Evolutionary conservation across 2,329 filamentous ascomycete genomes (phyloP).

Genomic region (Biscogniauxia mediterranea): DNA sequence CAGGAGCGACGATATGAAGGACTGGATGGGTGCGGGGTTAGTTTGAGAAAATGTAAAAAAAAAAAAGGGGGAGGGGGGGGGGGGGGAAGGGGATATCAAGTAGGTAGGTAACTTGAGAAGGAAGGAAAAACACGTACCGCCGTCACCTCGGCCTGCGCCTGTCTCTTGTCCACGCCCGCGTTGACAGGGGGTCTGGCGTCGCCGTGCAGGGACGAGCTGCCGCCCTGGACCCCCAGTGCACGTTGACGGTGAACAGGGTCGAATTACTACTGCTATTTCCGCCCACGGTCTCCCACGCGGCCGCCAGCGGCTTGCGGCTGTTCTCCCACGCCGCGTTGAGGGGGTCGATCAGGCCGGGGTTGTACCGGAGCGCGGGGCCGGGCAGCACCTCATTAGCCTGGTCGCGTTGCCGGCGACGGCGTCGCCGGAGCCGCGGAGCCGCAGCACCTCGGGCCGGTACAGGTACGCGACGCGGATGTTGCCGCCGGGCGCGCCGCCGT

Average conservation of each 20-base stretch:
- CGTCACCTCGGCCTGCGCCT: constrained; percentile 56
- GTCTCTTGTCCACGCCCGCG: constrained; percentile 56
- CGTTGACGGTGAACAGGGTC: constrained; percentile 68
- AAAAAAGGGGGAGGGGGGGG: not conserved
- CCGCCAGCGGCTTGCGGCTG: constrained; percentile 66
- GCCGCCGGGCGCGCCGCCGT: constrained; percentile 66
- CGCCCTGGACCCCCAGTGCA: constrained; percentile 66
- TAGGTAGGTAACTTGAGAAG: not conserved
- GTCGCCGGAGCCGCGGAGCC: constrained; percentile 52
- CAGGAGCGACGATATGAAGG: constrained; percentile 59
- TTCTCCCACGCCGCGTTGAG: constrained; percentile 55
- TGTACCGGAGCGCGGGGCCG: constrained; percentile 60
- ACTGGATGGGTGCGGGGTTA: constrained; percentile 23
- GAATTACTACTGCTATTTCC: too few relatives aligned
- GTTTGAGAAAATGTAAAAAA: not conserved
- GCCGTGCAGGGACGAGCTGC: constrained; percentile 62
- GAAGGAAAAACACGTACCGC: constrained; percentile 40
- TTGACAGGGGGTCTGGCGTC: constrained; percentile 67
- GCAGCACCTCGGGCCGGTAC: constrained; percentile 60
- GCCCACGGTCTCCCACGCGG: constrained; percentile 60
- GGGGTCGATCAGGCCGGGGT: constrained; percentile 68
- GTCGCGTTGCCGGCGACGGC: constrained; percentile 46
- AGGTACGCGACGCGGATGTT: constrained; percentile 72
- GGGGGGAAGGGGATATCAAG: not conserved
- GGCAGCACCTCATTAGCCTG: constrained; percentile 58